Evolutionary conservation across 345 rosid species (phyloP).

Genomic region (Gossypium sturtianum): DNA sequence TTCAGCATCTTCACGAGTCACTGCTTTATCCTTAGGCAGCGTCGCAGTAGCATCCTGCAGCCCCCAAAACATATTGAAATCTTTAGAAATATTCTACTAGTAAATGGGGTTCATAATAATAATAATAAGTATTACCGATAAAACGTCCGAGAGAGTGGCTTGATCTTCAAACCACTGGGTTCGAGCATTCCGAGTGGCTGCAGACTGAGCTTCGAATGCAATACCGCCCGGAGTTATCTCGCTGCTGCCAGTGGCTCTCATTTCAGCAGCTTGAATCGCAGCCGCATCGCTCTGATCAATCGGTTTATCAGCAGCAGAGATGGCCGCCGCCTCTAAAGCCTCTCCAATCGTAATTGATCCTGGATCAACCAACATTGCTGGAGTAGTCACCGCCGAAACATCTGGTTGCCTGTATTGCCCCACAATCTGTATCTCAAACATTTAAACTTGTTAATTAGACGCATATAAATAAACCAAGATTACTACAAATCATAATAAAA

Average conservation of each 20-base stretch:
- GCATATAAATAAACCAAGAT: neutral
- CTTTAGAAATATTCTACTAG: neutral
- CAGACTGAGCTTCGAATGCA: constrained; percentile 39
- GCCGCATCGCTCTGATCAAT: constrained; percentile 53
- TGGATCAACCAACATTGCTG: constrained; percentile 11
- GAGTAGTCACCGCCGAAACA: constrained; percentile 15
- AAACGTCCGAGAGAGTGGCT: constrained; percentile 32
- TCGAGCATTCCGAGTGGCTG: constrained; percentile 34
- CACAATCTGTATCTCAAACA: constrained; percentile 22
- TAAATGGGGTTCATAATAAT: too few species aligned
- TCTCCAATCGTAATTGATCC: constrained; percentile 45
- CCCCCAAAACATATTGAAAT: neutral
- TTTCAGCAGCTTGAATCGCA: constrained; percentile 51
- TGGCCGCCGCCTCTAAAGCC: constrained; percentile 45
- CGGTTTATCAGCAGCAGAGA: constrained; percentile 36
- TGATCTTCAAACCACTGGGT: constrained; percentile 23
- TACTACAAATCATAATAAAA: neutral
- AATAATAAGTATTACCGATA: constrained; percentile 22
- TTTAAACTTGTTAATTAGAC: neutral
- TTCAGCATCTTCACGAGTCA: constrained; percentile 48
- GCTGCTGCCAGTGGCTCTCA: constrained; percentile 33
- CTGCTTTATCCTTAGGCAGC: constrained; percentile 37
- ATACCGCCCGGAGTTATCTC: constrained; percentile 36
- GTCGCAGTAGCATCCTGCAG: constrained; percentile 39
- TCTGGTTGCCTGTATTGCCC: constrained; percentile 31